Percentiles rank a stretch among this genome's conserved stretches.
Conservation (phyloP, 345 rosid genomes). For the Rhizophora mangle region DNA sequence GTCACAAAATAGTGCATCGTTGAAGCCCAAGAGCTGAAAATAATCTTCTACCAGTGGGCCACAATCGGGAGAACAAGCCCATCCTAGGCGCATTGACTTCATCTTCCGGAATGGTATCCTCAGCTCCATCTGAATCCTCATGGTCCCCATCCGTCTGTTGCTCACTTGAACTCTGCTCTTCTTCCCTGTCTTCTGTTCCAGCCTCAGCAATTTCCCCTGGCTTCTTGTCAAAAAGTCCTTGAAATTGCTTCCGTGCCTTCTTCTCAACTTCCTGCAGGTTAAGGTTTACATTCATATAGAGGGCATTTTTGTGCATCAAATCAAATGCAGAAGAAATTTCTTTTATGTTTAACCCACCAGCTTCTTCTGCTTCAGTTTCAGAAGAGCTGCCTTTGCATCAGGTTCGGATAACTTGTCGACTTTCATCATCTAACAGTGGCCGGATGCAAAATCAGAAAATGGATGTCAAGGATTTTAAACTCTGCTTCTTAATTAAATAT, state of each 20-base stretch:
- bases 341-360: conserved; percentile 45
- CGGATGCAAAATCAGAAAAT: conserved; percentile 17
- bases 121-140: conserved; percentile 25
- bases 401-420: conserved; percentile 53
- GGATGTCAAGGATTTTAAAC: neutral
- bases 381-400: conserved; percentile 67
- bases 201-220: conserved; percentile 68
- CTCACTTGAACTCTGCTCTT: conserved; percentile 19
- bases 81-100: conserved; percentile 25
- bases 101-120: conserved; percentile 22
- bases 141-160: conserved; percentile 10
- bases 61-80: conserved; percentile 44
- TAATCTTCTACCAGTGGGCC: conserved; percentile 46
- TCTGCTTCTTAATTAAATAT: neutral
- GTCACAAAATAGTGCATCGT: conserved; percentile 48
- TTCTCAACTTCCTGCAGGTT: conserved; percentile 62
- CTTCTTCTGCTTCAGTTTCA: conserved; percentile 73
- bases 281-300: neutral
- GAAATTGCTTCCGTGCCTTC: conserved; percentile 79
- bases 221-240: conserved; percentile 92
- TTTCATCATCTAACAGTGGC: conserved; percentile 50
- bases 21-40: conserved; percentile 42
- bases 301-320: neutral
- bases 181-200: conserved; percentile 24
- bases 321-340: neutral